A percentile compares a stretch with the other conserved stretches of the same genome.
Evolutionary conservation across 495 filamentous ascomycete genomes (phyloP).

Genomic region (Penicillium macrosclerotiorum): DNA sequence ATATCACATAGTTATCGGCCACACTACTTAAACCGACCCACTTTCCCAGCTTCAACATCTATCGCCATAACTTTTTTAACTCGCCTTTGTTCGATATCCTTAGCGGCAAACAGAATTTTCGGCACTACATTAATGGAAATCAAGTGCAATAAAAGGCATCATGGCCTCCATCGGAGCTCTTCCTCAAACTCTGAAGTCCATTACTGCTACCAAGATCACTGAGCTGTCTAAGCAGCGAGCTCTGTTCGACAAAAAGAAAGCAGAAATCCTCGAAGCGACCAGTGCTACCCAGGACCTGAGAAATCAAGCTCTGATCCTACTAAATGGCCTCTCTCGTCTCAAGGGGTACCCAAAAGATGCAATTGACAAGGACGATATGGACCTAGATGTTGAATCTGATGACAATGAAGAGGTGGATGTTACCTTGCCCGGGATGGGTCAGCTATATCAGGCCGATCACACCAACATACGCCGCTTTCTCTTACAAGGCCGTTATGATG

Average conservation of each 20-base stretch:
- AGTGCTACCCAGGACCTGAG: slow-evolving; percentile 24
- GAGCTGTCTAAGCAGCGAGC: slow-evolving; percentile 59
- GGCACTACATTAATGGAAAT: too few species aligned
- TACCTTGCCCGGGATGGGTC: slow-evolving; percentile 12
- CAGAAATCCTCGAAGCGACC: slow-evolving; percentile 31
- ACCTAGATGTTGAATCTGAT: slow-evolving; percentile 26
- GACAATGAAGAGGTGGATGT: slow-evolving; percentile 11
- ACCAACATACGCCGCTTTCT: slow-evolving; percentile 51
- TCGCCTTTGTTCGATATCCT: not conserved
- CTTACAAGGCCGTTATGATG: slow-evolving; percentile 55
- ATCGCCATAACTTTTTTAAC: too few species aligned
- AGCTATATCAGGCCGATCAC: slow-evolving; percentile 23
- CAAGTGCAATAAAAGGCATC: not conserved
- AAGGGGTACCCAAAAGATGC: slow-evolving; percentile 36
- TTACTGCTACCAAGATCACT: slow-evolving; percentile 62
- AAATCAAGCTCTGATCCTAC: slow-evolving; percentile 28
- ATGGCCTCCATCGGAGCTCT: slow-evolving; percentile 40
- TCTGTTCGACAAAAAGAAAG: slow-evolving; percentile 46
- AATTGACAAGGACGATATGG: slow-evolving; percentile 34
- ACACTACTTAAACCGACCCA: too few species aligned
- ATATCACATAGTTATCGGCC: too few species aligned
- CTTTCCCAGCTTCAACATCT: too few species aligned
- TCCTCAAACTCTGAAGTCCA: slow-evolving; percentile 62
- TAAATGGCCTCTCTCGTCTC: slow-evolving; percentile 40
- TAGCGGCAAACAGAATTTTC: not conserved